phyloP scores from a whole-genome alignment of 345 rosid genomes.

The Gynandropsis gynandra region DNA sequence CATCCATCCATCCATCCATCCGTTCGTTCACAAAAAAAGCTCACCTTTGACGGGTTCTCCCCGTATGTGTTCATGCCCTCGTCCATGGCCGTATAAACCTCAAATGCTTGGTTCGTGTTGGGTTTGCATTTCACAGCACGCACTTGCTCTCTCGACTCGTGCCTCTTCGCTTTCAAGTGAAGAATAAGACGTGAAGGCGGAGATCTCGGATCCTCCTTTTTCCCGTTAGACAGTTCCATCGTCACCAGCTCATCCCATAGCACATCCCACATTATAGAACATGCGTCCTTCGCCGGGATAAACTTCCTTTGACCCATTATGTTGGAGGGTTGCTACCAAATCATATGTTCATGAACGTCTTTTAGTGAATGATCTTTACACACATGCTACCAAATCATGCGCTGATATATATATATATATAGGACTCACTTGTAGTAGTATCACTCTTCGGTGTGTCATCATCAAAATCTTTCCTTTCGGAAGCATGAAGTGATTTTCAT shows the following conservation, averaged over 20 bases:
- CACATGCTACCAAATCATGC: constrained; percentile 4
- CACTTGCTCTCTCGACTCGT: constrained; percentile 63
- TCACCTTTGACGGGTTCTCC: constrained; percentile 45
- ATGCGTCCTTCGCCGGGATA: constrained; percentile 86
- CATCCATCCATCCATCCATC: too few species aligned
- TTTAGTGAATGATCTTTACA: constrained; percentile 4
- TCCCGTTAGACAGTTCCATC: constrained; percentile 80
- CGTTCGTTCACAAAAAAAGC: too few species aligned
- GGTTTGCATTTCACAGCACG: constrained; percentile 70
- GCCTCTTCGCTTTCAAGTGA: constrained; percentile 40
- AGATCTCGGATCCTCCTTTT: constrained; percentile 67
- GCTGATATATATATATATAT: background rate
- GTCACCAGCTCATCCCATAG: constrained; percentile 67
- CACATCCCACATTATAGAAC: constrained; percentile 86
- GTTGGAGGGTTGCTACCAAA: constrained; percentile 77
- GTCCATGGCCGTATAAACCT: constrained; percentile 65
- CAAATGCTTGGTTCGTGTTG: constrained; percentile 61
- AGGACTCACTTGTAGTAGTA: constrained; percentile 72
- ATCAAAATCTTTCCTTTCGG: constrained; percentile 66
- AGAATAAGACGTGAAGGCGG: constrained; percentile 66
- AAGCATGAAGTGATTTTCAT: constrained; percentile 85
- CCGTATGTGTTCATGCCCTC: constrained; percentile 61
- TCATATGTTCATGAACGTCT: constrained; percentile 1
- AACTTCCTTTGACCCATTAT: constrained; percentile 83
- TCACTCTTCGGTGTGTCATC: constrained; percentile 79